Base-by-base conservation (phyloP, 495 filamentous ascomycete species). In the Pyronema domesticum region DNA sequence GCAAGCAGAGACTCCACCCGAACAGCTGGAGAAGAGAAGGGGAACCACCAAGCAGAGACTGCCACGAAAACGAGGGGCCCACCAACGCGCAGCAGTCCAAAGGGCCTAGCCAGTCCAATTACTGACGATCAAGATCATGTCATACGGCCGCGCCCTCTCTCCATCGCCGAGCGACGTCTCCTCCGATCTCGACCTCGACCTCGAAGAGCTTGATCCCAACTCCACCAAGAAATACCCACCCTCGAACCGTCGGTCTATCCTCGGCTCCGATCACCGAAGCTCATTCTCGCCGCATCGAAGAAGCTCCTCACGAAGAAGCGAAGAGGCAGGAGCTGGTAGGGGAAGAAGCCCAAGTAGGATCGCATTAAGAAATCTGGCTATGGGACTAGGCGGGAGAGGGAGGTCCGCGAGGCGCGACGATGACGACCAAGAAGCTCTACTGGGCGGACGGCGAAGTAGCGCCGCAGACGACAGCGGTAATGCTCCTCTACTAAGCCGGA, bases 171-270 rank as follows among this genome's bases (percentile, higher is more conserved):
- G 62, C 8, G 40, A 48, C 36, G 53, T 60, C 39, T 65, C 62
- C 40, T 65, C 62, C 30, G 62, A 65, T 52, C 57, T 64, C 33
- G 61, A 63, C 48, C 60, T 63, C 10, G 60, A 63, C 30, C 60
- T 63, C 43, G 60, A 58, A 54, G 59, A 60, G 33, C 61, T 64
- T n/a, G 62, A 60, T 39, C 56, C 55, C 7, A 61, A 34, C 52
- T 61, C 14, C 8, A 46, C 40, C 7, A n/a, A 14, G 2, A 44
- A 18, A 9, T 43, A 53, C 48, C 17, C 48, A 1, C 45, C 45
- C 9, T 34, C 19, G 34, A 13, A 35, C 30, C 50, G 19, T 10
- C 52, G 56, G 18, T 63, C 62, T 39, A 55, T 64, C 8, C 55
- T 64, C 17, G 55, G 55, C 13, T 51, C 35, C 6, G 46, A 47